These are phyloP conservation scores for Sabuloglossum arenarium DNA, from an alignment of 495 filamentous ascomycete genomes.

Conservation along the genomic window DNA sequence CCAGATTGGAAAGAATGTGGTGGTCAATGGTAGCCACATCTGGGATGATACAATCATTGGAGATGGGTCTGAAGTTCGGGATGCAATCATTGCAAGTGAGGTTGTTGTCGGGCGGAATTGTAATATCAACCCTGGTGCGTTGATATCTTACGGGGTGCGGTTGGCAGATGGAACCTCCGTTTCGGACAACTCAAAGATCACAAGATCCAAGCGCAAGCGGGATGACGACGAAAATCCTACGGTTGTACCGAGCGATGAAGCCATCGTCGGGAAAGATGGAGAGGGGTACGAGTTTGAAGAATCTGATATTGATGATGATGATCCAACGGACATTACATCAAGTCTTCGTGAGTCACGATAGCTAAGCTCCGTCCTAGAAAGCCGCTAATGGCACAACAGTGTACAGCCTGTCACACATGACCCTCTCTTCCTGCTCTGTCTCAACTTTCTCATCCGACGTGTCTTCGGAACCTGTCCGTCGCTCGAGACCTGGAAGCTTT, in stretches of 20 bases:
- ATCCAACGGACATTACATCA: constrained; percentile 26
- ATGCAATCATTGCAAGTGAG: constrained; percentile 55
- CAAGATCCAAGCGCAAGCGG: constrained; percentile 26
- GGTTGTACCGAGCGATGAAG: constrained; percentile 17
- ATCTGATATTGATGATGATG: constrained; percentile 27
- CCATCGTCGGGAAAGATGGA: constrained; percentile 23
- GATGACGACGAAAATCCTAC: constrained; percentile 19
- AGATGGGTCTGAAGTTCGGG: constrained; percentile 45
- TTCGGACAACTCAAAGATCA: constrained; percentile 30
- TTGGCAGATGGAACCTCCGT: constrained; percentile 40
- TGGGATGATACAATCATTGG: constrained; percentile 70
- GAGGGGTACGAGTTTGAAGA: constrained; percentile 26
- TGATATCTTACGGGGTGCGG: constrained; percentile 60
- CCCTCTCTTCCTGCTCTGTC: constrained; percentile 57
- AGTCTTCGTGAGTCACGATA: not conserved
- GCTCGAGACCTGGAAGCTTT: not conserved
- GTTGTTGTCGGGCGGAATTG: constrained; percentile 50
- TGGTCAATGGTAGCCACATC: constrained; percentile 62
- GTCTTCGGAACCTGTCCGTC: not conserved
- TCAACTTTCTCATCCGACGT: constrained; percentile 40
- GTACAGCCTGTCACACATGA: constrained; percentile 45
- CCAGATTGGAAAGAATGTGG: constrained; percentile 65
- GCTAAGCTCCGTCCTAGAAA: not conserved
- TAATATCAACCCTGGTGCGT: constrained; percentile 43
- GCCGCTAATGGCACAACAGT: constrained; percentile 25